Percentiles rank a stretch among this genome's conserved stretches.
Conservation (phyloP, 2,329 filamentous ascomycete genomes). For the Macrophomina tecta region DNA sequence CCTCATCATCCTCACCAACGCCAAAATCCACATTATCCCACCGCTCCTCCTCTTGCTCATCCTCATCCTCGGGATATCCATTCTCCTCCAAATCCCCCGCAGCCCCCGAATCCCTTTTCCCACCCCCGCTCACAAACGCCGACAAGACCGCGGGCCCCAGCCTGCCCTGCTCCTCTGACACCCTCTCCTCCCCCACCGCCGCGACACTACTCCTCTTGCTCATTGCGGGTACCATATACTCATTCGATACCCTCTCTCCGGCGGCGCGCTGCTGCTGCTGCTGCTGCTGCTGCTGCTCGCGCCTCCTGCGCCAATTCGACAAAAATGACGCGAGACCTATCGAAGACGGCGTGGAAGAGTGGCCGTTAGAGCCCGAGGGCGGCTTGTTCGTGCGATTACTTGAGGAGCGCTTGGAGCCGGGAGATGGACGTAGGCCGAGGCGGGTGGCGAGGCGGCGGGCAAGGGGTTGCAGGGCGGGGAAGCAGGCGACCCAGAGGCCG, state of each 20-base stretch:
- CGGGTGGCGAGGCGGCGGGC: constrained; percentile 40
- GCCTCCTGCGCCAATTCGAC: not conserved
- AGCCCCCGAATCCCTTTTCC: not conserved
- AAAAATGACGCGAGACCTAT: constrained; percentile 6
- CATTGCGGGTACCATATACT: not conserved
- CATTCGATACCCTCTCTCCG: not conserved
- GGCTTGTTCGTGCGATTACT: not conserved
- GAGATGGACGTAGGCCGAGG: constrained; percentile 34
- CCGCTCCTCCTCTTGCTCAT: not conserved
- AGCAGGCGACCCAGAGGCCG: constrained; percentile 53
- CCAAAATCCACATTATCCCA: constrained; percentile 5
- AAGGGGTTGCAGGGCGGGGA: constrained; percentile 50
- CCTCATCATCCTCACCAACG: not conserved
- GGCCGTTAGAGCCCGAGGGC: not conserved
- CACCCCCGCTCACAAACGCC: not conserved
- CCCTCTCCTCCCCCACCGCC: not conserved
- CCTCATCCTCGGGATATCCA: not conserved
- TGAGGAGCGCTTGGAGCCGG: not conserved
- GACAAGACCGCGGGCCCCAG: not conserved
- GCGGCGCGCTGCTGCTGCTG: not conserved
- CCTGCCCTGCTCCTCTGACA: not conserved
- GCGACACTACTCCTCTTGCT: not conserved
- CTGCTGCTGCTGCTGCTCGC: too few relatives aligned
- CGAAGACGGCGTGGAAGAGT: not conserved
- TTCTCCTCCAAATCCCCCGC: not conserved